Evolutionary conservation across 1,284 basidiomycete genomes (phyloP), one percentile per base, ranked within the genome.

Genomic region (Abortiporus biennis): DNA sequence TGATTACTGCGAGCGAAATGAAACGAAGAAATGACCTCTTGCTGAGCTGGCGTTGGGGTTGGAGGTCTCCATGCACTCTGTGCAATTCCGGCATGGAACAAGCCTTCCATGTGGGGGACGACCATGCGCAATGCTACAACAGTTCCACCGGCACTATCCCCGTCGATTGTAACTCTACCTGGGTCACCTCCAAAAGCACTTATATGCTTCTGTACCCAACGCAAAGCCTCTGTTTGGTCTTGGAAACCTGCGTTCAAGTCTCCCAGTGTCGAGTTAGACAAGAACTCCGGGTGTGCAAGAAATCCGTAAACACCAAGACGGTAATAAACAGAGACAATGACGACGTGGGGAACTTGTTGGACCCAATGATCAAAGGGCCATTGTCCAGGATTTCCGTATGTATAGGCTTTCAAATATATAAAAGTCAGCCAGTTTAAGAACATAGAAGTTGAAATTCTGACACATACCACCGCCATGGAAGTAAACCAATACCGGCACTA

Each of bases 401-500:
- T 56, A 47, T 77, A 80, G 33, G 73, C 72, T 75, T n/a, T n/a
- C n/a, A 40, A 31, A 44, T 11, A 11, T 11, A 6, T 8, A 22
- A 25, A n/a, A 9, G 17, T 20, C 29, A 20, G 21, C n/a, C 9
- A 37, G 49, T 44, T 19, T 46, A 43, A 44, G 36, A 43, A 40
- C 37, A 15, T 27, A 24, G 11, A 5, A 9, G 22, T 25, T 23
- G 13, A 17, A 39, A 20, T 17, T 30, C 20, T 32, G 41, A 23
- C 3, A 44, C 52, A 40, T 38, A 72, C 74, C 74, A 56, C 82
- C 80, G 11, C 80, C 81, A 48, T 85, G 80, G 25, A 81, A 78
- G 53, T 80, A 85, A 3, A 79, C 71, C 21, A 86, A 59, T 2
- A 84, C 80, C 1, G 80, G 80, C 13, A 79, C 74, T 76, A 19